Conservation (phyloP, 2,329 filamentous ascomycete species). For the Pestalotiopsis fici region DNA sequence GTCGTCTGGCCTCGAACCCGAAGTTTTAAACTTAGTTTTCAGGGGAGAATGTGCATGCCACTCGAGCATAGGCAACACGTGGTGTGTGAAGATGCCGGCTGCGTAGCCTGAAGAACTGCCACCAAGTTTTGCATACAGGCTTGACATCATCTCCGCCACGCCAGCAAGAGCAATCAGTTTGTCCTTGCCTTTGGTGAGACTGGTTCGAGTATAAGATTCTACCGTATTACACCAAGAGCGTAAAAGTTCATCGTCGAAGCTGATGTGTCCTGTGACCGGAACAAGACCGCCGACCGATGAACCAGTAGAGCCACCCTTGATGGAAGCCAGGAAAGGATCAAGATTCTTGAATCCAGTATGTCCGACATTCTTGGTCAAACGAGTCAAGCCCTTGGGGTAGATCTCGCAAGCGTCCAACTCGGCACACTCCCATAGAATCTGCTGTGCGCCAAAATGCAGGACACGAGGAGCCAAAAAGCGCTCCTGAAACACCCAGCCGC, state of each 20-base stretch:
- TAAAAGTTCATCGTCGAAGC: background rate
- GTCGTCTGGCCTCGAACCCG: background rate
- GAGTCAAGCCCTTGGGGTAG: background rate
- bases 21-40: background rate
- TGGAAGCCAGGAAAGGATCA: background rate
- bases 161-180: slow-evolving; percentile 8
- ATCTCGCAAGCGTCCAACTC: slow-evolving; percentile 6
- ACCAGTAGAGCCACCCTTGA: background rate
- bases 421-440: slow-evolving; percentile 7
- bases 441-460: background rate
- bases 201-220: slow-evolving; percentile 5
- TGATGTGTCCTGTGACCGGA: background rate
- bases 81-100: slow-evolving; percentile 1
- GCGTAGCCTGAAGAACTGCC: background rate
- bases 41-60: background rate
- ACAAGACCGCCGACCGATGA: background rate
- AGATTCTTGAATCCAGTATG: slow-evolving; percentile 8
- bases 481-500: background rate
- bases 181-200: background rate
- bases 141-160: background rate
- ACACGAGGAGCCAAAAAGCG: background rate
- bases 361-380: background rate
- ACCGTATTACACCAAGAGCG: slow-evolving; percentile 8
- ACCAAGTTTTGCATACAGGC: background rate
- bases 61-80: background rate